Evolutionary conservation across 345 rosid species (phyloP).

Genomic region (Euphorbia tirucalli): DNA sequence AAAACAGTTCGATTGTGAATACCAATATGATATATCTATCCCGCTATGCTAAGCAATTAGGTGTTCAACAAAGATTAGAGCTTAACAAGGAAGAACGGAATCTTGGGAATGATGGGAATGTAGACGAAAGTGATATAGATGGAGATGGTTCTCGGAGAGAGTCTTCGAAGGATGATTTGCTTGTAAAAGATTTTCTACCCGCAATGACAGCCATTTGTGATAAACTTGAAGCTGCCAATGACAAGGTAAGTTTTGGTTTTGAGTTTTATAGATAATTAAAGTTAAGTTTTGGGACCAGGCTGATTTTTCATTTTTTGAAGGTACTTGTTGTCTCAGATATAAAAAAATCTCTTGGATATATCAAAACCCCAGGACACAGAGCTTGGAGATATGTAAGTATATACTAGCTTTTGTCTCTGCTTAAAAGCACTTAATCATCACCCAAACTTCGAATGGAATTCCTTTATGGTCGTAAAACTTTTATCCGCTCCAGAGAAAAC

Average conservation of each 20-base stretch:
- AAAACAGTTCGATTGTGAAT: constrained; percentile 46
- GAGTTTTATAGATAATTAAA: constrained; percentile 11
- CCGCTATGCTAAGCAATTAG: constrained; percentile 76
- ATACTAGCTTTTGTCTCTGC: neutral
- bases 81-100: constrained; percentile 53
- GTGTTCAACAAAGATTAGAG: constrained; percentile 69
- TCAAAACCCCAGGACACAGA: constrained; percentile 56
- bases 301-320: constrained; percentile 48
- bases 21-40: constrained; percentile 68
- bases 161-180: constrained; percentile 52
- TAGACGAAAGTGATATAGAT: constrained; percentile 29
- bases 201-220: constrained; percentile 82
- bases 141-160: constrained; percentile 41
- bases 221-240: constrained; percentile 73
- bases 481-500: no score
- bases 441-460: no score
- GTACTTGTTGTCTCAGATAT: constrained; percentile 87
- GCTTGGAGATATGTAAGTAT: constrained; percentile 81
- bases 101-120: constrained; percentile 29
- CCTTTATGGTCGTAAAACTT: no score
- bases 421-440: neutral
- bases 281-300: constrained; percentile 28
- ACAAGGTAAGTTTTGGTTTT: constrained; percentile 49
- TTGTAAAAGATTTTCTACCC: constrained; percentile 70
- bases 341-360: constrained; percentile 76